phyloP scores from a whole-genome alignment of 352 stramenopile species.

The Phytophthora megakarya region DNA sequence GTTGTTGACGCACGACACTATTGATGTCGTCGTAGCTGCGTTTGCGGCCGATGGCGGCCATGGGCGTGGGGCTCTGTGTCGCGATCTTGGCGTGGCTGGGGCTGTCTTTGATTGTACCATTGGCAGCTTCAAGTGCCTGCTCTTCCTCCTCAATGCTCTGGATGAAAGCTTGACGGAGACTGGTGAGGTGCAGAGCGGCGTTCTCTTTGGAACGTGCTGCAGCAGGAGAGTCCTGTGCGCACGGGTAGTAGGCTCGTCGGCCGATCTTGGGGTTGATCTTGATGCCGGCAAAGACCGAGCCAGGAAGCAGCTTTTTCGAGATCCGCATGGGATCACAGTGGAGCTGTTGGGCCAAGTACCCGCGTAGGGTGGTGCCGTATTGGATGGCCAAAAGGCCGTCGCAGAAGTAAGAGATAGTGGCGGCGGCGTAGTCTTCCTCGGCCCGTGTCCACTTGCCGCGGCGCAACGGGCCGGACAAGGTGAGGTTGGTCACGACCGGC shows the following conservation, averaged over 20 bases:
- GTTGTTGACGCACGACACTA: slow-evolving; percentile 31
- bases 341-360: slow-evolving; percentile 70
- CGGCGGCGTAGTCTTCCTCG: slow-evolving; percentile 68
- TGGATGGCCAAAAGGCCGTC: slow-evolving; percentile 65
- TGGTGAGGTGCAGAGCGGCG: slow-evolving; percentile 44
- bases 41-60: slow-evolving; percentile 34
- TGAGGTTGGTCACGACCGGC: slow-evolving; percentile 20
- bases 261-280: slow-evolving; percentile 81
- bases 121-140: slow-evolving; percentile 30
- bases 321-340: slow-evolving; percentile 82
- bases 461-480: slow-evolving; percentile 45
- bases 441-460: slow-evolving; percentile 77
- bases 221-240: slow-evolving; percentile 47
- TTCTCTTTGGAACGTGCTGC: slow-evolving; percentile 47
- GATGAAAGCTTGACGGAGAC: slow-evolving; percentile 55
- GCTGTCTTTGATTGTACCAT: slow-evolving; percentile 14
- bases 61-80: slow-evolving; percentile 13
- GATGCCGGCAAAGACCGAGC: slow-evolving; percentile 62
- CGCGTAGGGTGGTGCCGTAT: slow-evolving; percentile 75
- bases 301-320: slow-evolving; percentile 78
- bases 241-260: slow-evolving; percentile 69
- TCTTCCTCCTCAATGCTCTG: slow-evolving; percentile 70
- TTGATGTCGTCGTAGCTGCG: slow-evolving; percentile 52
- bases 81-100: slow-evolving; percentile 2
- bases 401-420: slow-evolving; percentile 76